Evolutionary conservation across 345 rosid genomes (phyloP).

Genomic region (Triadica sebifera): DNA sequence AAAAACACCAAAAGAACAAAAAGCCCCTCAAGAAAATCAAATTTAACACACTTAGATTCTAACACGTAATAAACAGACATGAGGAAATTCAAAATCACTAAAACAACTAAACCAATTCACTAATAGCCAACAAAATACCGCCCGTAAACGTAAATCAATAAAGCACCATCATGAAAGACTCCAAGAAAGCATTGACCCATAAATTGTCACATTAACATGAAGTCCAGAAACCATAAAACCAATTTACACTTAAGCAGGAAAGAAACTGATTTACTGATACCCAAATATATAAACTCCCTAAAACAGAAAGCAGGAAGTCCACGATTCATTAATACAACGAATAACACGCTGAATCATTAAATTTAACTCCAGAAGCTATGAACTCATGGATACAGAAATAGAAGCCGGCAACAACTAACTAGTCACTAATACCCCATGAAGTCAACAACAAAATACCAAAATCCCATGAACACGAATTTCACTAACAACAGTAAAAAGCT

Average conservation of each 20-base stretch:
- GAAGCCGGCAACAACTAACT: neutral
- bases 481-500: neutral
- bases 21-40: neutral
- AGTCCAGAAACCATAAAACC: neutral
- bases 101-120: neutral
- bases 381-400: neutral
- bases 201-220: neutral
- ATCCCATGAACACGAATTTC: neutral
- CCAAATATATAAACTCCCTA: neutral
- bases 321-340: neutral
- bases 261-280: neutral
- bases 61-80: neutral
- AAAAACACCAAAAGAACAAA: neutral
- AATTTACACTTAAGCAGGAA: neutral
- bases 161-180: neutral
- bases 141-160: neutral
- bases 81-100: neutral
- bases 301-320: neutral
- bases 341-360: neutral
- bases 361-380: neutral
- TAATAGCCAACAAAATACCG: neutral
- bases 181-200: neutral
- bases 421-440: neutral
- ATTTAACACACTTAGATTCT: neutral
- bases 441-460: neutral